Conservation (phyloP, 192 early-diverging fungal species). For the Dissophora ornata region DNA sequence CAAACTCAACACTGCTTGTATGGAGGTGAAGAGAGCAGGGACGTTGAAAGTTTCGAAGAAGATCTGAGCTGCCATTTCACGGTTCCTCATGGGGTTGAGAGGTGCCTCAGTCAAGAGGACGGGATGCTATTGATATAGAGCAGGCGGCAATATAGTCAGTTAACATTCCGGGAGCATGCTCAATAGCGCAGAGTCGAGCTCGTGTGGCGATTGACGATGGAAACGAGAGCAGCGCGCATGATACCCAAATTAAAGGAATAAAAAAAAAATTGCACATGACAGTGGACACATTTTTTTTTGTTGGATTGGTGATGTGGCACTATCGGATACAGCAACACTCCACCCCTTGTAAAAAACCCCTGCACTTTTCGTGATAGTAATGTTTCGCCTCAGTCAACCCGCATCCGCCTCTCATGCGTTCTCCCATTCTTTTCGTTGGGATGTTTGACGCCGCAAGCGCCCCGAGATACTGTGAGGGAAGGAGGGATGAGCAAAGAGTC, state of each 20-base stretch:
- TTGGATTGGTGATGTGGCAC: constrained; percentile 13
- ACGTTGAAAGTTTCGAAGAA: constrained; percentile 99
- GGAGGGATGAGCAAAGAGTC: not conserved
- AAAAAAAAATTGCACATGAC: constrained; percentile 46
- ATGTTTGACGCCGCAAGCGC: too few relatives aligned
- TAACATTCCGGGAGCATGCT: not conserved
- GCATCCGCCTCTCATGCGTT: too few relatives aligned
- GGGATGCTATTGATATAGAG: constrained; percentile 79
- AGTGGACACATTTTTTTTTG: constrained; percentile 7
- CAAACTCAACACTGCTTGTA: constrained; percentile 97
- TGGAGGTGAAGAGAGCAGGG: constrained; percentile 95
- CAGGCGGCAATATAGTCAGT: not conserved
- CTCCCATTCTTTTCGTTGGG: too few relatives aligned
- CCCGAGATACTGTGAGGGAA: not conserved
- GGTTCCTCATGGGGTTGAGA: constrained; percentile 91
- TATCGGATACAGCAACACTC: not conserved
- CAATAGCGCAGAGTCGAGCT: not conserved
- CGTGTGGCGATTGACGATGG: too few relatives aligned
- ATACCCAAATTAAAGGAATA: constrained; percentile 5
- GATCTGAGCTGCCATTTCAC: constrained; percentile 94
- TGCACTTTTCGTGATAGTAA: not conserved
- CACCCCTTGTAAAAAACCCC: not conserved
- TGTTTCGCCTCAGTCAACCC: not conserved
- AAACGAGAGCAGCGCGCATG: constrained; percentile 41
- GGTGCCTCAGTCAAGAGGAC: constrained; percentile 98